These are phyloP conservation scores for Cenchrus americanus DNA, from an alignment of 176 grass and related monocot species.

Conservation along the genomic window DNA sequence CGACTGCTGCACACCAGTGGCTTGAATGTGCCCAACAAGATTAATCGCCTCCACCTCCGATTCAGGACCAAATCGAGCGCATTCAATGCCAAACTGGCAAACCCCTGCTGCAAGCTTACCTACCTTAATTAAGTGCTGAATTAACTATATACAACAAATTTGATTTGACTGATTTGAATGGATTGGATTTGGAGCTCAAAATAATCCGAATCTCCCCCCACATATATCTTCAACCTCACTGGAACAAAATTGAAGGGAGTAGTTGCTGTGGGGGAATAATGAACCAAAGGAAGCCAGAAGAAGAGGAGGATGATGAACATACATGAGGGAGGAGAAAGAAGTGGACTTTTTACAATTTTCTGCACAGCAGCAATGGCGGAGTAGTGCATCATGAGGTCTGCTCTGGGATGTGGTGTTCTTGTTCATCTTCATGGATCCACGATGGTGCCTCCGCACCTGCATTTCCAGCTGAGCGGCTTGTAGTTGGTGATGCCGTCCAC, in stretches of 20 bases:
- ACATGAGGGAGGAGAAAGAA: not conserved
- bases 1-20: not conserved
- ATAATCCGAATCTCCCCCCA: not conserved
- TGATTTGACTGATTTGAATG: not conserved
- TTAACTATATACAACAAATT: constrained; percentile 31
- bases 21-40: constrained; percentile 26
- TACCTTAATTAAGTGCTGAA: not conserved
- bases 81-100: constrained; percentile 44
- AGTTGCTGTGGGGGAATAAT: not conserved
- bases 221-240: not conserved
- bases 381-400: too few species aligned
- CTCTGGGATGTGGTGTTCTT: not conserved
- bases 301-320: not conserved
- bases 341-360: not conserved
- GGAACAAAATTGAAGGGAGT: not conserved
- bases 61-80: constrained; percentile 33
- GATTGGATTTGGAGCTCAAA: not conserved
- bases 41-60: constrained; percentile 39
- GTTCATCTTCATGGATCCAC: constrained; percentile 60
- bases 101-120: not conserved
- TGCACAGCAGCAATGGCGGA: constrained; percentile 30
- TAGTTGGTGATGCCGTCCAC: constrained; percentile 69
- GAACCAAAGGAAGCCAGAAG: not conserved
- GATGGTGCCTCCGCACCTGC: constrained; percentile 79
- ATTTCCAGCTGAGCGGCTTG: constrained; percentile 94